Percentiles rank a stretch among this genome's conserved stretches.
Evolutionary conservation across 2,329 filamentous ascomycete species (phyloP).

Genomic region (Tolypocladium pustulatum): DNA sequence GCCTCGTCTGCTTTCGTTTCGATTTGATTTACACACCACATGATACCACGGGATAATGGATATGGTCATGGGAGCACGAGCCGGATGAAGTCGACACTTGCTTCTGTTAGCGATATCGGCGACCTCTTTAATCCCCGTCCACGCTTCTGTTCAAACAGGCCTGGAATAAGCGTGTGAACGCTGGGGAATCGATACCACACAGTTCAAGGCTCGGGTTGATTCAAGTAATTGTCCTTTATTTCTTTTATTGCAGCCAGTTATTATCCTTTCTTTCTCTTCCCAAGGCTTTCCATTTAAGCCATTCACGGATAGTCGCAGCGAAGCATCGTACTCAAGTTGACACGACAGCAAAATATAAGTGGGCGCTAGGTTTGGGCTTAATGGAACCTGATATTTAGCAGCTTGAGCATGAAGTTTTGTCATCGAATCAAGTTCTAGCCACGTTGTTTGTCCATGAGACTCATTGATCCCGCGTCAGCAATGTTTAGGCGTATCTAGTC

Average conservation of each 20-base stretch:
- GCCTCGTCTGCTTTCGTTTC: conserved; percentile 3
- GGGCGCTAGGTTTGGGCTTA: background rate
- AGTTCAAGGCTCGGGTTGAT: background rate
- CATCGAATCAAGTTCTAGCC: background rate
- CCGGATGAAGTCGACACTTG: background rate
- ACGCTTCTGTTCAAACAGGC: conserved; percentile 8
- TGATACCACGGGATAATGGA: conserved; percentile 16
- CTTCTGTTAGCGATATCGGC: background rate
- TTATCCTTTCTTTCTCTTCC: background rate
- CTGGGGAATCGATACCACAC: conserved; percentile 7
- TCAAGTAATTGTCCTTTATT: conserved; percentile 1
- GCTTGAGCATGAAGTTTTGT: conserved; percentile 1
- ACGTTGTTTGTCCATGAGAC: background rate
- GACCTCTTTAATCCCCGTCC: conserved; percentile 8
- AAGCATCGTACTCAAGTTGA: background rate
- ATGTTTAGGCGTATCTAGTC: conserved; percentile 4
- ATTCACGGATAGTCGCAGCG: background rate
- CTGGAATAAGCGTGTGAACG: conserved; percentile 3
- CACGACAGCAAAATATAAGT: background rate
- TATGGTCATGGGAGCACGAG: conserved; percentile 5
- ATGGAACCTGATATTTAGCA: conserved; percentile 5
- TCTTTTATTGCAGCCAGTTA: background rate
- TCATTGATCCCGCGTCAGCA: background rate
- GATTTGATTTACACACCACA: conserved; percentile 7
- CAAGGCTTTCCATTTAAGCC: background rate